Percentiles rank a stretch among this genome's conserved stretches.
These are phyloP conservation scores for Phalaenopsis equestris DNA, from an alignment of 106 monocot species.

Conservation along the genomic window DNA sequence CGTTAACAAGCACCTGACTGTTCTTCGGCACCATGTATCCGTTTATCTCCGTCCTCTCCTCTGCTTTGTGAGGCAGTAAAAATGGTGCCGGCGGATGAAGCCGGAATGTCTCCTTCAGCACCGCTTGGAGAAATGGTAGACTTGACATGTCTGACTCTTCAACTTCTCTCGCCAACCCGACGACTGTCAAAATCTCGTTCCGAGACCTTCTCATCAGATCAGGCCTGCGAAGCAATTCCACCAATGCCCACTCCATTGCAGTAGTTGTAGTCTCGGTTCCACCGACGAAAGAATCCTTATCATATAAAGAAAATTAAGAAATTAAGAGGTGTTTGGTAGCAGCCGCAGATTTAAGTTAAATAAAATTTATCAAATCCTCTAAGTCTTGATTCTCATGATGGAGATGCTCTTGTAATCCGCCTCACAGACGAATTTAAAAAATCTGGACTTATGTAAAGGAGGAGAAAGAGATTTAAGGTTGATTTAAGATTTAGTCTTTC, in stretches of 20 bases:
- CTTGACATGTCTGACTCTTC: slow-evolving; percentile 31
- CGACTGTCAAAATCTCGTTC: slow-evolving; percentile 18
- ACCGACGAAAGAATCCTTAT: slow-evolving; percentile 39
- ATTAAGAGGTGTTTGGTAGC: slow-evolving; percentile 19
- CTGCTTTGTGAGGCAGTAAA: slow-evolving; percentile 33
- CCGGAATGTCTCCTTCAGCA: slow-evolving; percentile 50
- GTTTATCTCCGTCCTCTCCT: background rate
- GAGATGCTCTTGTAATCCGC: too few relatives aligned
- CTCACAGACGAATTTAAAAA: too few relatives aligned
- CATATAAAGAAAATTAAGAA: background rate
- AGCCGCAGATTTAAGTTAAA: slow-evolving; percentile 22
- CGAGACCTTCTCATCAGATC: slow-evolving; percentile 18
- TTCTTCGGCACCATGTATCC: slow-evolving; percentile 6
- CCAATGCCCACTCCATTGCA: slow-evolving; percentile 56
- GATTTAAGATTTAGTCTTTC: too few relatives aligned
- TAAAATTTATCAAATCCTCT: slow-evolving; percentile 17
- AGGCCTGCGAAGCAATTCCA: slow-evolving; percentile 38
- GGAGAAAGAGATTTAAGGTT: too few relatives aligned
- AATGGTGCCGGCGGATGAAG: slow-evolving; percentile 43
- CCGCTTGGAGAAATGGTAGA: slow-evolving; percentile 38
- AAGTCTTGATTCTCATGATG: background rate
- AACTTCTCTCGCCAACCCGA: slow-evolving; percentile 17
- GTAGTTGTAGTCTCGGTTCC: slow-evolving; percentile 44
- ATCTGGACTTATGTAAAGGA: too few relatives aligned
- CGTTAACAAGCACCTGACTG: slow-evolving; percentile 5